phyloP scores from a whole-genome alignment of 2,329 filamentous ascomycete species.

The Fusarium clavum region DNA sequence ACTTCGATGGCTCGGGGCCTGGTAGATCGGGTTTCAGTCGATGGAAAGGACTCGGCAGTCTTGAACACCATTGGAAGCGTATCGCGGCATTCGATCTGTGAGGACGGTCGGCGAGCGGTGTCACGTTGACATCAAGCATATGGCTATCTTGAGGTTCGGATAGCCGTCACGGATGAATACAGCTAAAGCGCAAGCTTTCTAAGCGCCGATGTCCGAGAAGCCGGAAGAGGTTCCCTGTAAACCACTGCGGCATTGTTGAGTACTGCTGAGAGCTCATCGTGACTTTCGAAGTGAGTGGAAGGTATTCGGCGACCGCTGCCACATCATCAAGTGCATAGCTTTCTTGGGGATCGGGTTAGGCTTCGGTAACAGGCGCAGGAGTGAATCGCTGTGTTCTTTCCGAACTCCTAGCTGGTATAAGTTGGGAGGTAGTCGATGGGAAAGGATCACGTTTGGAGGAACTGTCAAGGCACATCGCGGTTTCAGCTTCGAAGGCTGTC shows the following conservation, averaged over 20 bases:
- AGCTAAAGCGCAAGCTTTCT: not conserved
- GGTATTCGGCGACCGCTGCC: not conserved
- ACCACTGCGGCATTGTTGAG: not conserved
- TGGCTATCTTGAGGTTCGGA: not conserved
- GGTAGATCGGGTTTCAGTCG: too few species aligned
- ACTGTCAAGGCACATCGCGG: not conserved
- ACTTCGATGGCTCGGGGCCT: not conserved
- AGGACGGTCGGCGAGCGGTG: not conserved
- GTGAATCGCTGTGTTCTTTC: not conserved
- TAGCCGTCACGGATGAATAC: not conserved
- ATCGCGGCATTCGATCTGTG: not conserved
- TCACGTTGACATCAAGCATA: not conserved
- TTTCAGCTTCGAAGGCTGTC: not conserved
- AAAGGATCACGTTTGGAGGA: not conserved
- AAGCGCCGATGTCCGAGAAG: not conserved
- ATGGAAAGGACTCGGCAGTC: not conserved
- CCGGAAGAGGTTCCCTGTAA: not conserved
- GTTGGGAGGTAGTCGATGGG: not conserved
- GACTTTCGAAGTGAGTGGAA: not conserved
- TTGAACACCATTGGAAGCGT: not conserved
- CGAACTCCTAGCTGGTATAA: not conserved
- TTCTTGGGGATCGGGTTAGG: not conserved
- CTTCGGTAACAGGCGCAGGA: not conserved
- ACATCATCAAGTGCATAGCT: not conserved
- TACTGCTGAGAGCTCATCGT: not conserved